Base-by-base conservation (phyloP, 2,329 filamentous ascomycete species). In the Tolypocladium nubicola region DNA sequence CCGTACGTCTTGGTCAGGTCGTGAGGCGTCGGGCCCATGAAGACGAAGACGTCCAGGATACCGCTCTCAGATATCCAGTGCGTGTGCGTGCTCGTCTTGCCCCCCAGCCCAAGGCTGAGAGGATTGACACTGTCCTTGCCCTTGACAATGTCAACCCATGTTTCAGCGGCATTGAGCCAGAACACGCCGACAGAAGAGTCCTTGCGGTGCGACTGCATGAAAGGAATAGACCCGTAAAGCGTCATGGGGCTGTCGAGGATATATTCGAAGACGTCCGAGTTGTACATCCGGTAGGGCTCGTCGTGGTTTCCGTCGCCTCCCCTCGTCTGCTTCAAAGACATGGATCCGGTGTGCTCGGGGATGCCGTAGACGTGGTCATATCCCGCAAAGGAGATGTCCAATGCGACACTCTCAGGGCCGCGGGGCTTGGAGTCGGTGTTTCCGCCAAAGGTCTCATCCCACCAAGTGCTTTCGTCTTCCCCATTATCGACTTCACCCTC, bases 161-260 rank as follows among this genome's bases (percentile, higher is more conserved):
- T 97, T 76, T 99, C 94, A 3, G 94, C 94, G 54, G 86, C 90
- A 69, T 97, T 99, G 57, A 99, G 81, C 94, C 94, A 99, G 73
- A 99, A 96, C 16, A 99, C 87, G 61, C 91, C 94, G 37, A 97
- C 93, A 1, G 90, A 94, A 0, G 93, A 97, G 67, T 87, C 88
- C 71, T 93, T 95, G 66, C 88, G 88, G 69, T 99, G 93, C 21
- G 94, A 94, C 72, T 97, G 94, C 90, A 99, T 96, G 68, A 97
- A 89, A 2, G 94, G 94, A 64, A 99, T 97, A 9, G 91, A 79
- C n/a, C 94, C 94, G 67, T 99, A 99, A 1, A 99, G 80, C 0
- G 94, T 97, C 94, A 99, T 99, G 0, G 94, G 92, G 72, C 91
- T 97, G 72, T 97, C 89, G 65, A 97, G 82, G 65, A 96, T 87